Conservation (phyloP, 1,284 basidiomycete genomes). For the Ganoderma resinaceum region DNA sequence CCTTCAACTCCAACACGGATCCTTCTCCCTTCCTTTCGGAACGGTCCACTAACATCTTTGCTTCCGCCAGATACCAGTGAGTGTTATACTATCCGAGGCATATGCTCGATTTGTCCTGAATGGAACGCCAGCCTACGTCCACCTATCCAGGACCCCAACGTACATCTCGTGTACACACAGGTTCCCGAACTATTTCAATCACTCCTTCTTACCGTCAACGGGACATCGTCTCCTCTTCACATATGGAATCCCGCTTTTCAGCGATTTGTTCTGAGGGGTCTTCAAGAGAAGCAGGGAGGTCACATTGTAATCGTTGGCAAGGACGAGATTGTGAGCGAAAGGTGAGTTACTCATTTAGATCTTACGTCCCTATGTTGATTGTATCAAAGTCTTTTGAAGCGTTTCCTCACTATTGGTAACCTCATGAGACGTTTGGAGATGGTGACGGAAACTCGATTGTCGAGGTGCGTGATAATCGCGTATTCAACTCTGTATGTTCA, state of each 20-base stretch:
- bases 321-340: slow-evolving; percentile 59
- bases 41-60: slow-evolving; percentile 56
- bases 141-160: slow-evolving; percentile 45
- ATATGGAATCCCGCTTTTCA: slow-evolving; percentile 62
- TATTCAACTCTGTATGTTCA: neutral
- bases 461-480: slow-evolving; percentile 45
- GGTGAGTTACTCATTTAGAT: slow-evolving; percentile 47
- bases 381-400: slow-evolving; percentile 55
- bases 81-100: slow-evolving; percentile 30
- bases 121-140: slow-evolving; percentile 46
- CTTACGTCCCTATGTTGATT: slow-evolving; percentile 1
- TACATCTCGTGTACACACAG: slow-evolving; percentile 50
- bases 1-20: slow-evolving; percentile 39
- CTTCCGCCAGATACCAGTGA: slow-evolving; percentile 64
- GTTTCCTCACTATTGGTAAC: slow-evolving; percentile 70
- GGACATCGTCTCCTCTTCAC: slow-evolving; percentile 69
- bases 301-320: slow-evolving; percentile 58
- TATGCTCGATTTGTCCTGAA: neutral
- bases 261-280: slow-evolving; percentile 52
- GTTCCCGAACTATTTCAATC: slow-evolving; percentile 55
- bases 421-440: slow-evolving; percentile 69
- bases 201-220: slow-evolving; percentile 62
- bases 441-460: slow-evolving; percentile 50
- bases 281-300: slow-evolving; percentile 37
- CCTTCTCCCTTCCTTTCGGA: slow-evolving; percentile 69